Evolutionary conservation across 306 rosid genomes (phyloP).

Genomic region (Acacia crassicarpa): DNA sequence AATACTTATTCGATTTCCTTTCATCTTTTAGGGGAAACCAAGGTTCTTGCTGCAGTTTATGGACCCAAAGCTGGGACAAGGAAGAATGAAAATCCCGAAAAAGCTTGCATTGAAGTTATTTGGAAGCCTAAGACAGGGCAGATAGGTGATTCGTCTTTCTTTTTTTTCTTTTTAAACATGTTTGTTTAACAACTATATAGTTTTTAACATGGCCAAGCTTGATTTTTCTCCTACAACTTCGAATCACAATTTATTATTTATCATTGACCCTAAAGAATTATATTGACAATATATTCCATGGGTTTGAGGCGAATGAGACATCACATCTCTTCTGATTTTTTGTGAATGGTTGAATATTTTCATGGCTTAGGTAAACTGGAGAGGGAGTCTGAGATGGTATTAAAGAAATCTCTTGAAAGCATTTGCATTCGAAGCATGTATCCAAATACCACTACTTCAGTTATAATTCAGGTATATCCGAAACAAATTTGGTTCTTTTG

Average conservation of each 20-base stretch:
- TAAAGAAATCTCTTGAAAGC: slow-evolving; percentile 80
- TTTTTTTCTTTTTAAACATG: not conserved
- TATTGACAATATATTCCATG: not conserved
- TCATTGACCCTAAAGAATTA: not conserved
- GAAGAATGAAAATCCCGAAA: slow-evolving; percentile 92
- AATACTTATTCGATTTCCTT: not conserved
- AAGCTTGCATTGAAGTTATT: slow-evolving; percentile 87
- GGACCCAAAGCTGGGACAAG: slow-evolving; percentile 85
- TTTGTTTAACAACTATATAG: not conserved
- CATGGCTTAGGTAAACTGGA: slow-evolving; percentile 60
- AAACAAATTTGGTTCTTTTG: not conserved
- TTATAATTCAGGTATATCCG: slow-evolving; percentile 60
- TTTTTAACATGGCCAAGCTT: not conserved
- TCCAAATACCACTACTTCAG: slow-evolving; percentile 79
- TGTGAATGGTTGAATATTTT: not conserved
- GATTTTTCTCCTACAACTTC: not conserved
- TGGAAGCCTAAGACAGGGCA: slow-evolving; percentile 96
- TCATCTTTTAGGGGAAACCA: slow-evolving; percentile 65
- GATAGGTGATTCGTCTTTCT: slow-evolving; percentile 40
- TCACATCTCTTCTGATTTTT: not conserved
- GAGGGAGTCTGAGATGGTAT: slow-evolving; percentile 83
- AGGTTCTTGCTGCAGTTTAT: slow-evolving; percentile 81
- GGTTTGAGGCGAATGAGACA: not conserved
- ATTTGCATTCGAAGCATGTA: slow-evolving; percentile 66
- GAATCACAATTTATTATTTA: not conserved